Conservation (phyloP, 495 filamentous ascomycete species). For the Penicillium silybi region DNA sequence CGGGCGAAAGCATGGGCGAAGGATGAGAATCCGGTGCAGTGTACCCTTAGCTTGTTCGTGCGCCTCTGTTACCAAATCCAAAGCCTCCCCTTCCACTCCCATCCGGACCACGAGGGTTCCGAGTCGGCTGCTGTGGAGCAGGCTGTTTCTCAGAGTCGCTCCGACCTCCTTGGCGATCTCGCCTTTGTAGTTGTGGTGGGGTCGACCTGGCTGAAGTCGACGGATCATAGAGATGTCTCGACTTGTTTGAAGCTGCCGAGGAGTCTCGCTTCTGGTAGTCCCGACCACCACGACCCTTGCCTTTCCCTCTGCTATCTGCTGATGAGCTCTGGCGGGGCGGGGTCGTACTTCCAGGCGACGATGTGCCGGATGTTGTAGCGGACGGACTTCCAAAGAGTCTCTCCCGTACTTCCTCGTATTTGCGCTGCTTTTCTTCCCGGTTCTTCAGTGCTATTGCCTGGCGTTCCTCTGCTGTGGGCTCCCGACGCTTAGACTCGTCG, state of each 20-base stretch:
- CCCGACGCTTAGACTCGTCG: slow-evolving; percentile 52
- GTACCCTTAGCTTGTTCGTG: slow-evolving; percentile 30
- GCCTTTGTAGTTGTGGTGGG: slow-evolving; percentile 48
- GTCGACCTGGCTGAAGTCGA: slow-evolving; percentile 59
- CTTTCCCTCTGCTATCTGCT: slow-evolving; percentile 36
- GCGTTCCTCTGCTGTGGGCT: slow-evolving; percentile 66
- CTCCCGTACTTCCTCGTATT: slow-evolving; percentile 80
- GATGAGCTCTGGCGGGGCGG: slow-evolving; percentile 50
- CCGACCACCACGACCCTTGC: slow-evolving; percentile 36
- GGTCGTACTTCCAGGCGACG: slow-evolving; percentile 59
- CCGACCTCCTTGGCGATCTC: slow-evolving; percentile 38
- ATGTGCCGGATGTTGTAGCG: slow-evolving; percentile 44
- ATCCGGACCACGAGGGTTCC: slow-evolving; percentile 72
- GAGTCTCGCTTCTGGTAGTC: slow-evolving; percentile 44
- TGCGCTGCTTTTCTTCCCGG: slow-evolving; percentile 80
- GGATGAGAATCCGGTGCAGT: neutral
- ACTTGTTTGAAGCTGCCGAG: slow-evolving; percentile 41
- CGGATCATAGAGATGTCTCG: slow-evolving; percentile 69
- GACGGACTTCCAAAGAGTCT: slow-evolving; percentile 70
- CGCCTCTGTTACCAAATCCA: slow-evolving; percentile 53
- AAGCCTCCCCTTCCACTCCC: slow-evolving; percentile 71
- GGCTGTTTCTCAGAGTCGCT: slow-evolving; percentile 39
- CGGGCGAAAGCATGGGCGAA: neutral
- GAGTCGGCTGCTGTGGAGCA: slow-evolving; percentile 55
- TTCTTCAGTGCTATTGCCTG: slow-evolving; percentile 68